These are phyloP conservation scores for Arthrobotrys conoides DNA, from an alignment of 2,329 filamentous ascomycete genomes.

Conservation along the genomic window DNA sequence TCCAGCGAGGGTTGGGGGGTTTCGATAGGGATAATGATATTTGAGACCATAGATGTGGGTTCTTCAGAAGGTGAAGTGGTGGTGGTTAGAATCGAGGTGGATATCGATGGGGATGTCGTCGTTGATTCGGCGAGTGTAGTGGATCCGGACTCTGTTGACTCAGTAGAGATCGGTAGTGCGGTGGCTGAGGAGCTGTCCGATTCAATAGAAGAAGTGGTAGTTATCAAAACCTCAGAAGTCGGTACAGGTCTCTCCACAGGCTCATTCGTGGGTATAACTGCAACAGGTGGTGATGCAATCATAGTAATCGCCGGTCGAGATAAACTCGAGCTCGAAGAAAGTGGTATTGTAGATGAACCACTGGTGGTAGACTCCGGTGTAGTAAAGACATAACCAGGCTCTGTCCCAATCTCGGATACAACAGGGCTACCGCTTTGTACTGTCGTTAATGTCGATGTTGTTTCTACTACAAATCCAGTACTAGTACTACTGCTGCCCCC, in stretches of 20 bases:
- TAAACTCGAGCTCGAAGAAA: no score
- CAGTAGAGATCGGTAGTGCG: not conserved
- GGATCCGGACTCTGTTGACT: not conserved
- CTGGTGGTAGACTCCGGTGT: slow-evolving; percentile 5
- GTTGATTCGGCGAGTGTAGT: not conserved
- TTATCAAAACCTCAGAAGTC: not conserved
- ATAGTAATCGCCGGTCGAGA: slow-evolving; percentile 1
- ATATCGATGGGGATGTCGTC: not conserved
- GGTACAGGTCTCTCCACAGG: not conserved
- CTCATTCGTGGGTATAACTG: not conserved
- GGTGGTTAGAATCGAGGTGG: not conserved
- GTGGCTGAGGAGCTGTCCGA: not conserved
- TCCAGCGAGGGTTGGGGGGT: not conserved
- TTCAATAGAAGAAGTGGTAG: not conserved
- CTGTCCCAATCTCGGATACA: slow-evolving; percentile 17
- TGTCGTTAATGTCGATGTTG: slow-evolving; percentile 1
- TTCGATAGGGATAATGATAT: slow-evolving; percentile 34
- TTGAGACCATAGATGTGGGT: slow-evolving; percentile 26
- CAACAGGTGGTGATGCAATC: not conserved
- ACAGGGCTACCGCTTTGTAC: not conserved
- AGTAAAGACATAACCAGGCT: slow-evolving; percentile 11
- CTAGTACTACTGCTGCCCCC: not conserved
- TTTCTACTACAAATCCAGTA: not conserved
- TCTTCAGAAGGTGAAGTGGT: not conserved
- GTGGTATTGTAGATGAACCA: no score